Percentiles rank a stretch among this genome's conserved stretches.
Conservation (phyloP, 805 yeast species). For the Saccharomycopsis fermentans region DNA sequence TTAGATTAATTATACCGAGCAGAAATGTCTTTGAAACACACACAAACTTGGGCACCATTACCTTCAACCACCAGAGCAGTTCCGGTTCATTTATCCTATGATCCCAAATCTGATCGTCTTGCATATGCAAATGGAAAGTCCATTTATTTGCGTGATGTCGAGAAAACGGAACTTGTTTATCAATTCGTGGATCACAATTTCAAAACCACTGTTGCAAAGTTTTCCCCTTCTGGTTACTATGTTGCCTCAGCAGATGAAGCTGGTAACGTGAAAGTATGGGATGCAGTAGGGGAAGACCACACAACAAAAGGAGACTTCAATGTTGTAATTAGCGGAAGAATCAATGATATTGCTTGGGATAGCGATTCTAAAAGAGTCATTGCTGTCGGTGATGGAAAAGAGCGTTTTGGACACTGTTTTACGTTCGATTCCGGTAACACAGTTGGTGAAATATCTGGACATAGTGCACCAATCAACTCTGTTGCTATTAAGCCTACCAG, state of each 20-base stretch:
- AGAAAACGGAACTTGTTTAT: conserved; percentile 30
- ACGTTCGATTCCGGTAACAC: conserved; percentile 93
- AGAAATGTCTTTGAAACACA: neutral
- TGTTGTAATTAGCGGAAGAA: conserved; percentile 60
- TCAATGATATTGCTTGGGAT: conserved; percentile 86
- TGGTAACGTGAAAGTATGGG: conserved; percentile 91
- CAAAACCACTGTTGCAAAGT: conserved; percentile 72
- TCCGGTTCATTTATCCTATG: conserved; percentile 67
- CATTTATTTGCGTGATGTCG: conserved; percentile 57
- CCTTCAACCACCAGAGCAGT: conserved; percentile 70
- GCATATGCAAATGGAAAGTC: conserved; percentile 78
- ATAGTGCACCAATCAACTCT: conserved; percentile 71
- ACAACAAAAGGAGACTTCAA: conserved; percentile 70
- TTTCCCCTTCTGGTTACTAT: conserved; percentile 84
- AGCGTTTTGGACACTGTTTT: conserved; percentile 84
- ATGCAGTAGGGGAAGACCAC: conserved; percentile 44
- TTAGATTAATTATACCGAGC: neutral
- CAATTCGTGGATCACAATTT: conserved; percentile 68
- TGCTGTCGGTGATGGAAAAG: conserved; percentile 93
- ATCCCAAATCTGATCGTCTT: conserved; percentile 52
- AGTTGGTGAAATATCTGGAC: conserved; percentile 95
- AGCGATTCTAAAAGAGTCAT: conserved; percentile 75
- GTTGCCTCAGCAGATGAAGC: conserved; percentile 85
- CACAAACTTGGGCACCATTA: conserved; percentile 52
- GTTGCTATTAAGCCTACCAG: conserved; percentile 77